Percentiles rank a stretch among this genome's conserved stretches.
Conservation (phyloP, 164 flowering plant species). For the Annona cherimola region DNA sequence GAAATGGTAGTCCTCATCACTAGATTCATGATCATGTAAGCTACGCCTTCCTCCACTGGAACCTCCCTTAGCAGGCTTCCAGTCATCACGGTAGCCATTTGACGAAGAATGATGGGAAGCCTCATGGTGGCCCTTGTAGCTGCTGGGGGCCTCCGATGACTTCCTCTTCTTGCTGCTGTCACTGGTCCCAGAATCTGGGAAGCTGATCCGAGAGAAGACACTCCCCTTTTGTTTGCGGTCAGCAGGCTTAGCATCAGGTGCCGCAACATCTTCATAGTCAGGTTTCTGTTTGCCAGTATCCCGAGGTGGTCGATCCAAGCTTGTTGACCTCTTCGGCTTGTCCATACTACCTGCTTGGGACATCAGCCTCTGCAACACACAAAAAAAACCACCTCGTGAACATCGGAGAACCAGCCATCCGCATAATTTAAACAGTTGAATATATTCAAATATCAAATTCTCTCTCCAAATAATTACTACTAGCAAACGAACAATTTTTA, state of each 20-base stretch:
- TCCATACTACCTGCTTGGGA: not conserved
- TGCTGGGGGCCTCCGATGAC: constrained; percentile 14
- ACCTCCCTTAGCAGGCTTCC: constrained; percentile 15
- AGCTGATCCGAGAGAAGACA: constrained; percentile 90
- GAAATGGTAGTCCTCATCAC: constrained; percentile 82
- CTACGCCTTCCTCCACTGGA: constrained; percentile 2
- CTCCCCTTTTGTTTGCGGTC: constrained; percentile 54
- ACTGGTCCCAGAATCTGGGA: constrained; percentile 35
- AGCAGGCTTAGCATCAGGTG: constrained; percentile 3
- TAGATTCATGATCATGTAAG: constrained; percentile 46
- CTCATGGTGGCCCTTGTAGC: constrained; percentile 16
- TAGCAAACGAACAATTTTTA: too few species aligned
- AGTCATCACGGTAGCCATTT: constrained; percentile 44
- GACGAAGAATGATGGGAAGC: constrained; percentile 20
- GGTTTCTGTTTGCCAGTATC: constrained; percentile 11
- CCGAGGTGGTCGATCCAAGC: constrained; percentile 1
- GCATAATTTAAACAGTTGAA: not conserved
- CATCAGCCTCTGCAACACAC: constrained; percentile 3
- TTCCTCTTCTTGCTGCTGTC: constrained; percentile 47
- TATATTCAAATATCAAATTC: too few species aligned
- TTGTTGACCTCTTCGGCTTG: constrained; percentile 1
- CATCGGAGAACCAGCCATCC: not conserved
- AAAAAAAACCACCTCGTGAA: not conserved
- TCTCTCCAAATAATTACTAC: too few species aligned
- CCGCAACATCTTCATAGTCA: constrained; percentile 5